Base-by-base conservation (phyloP, 768 basidiomycete species). In the Cyclocybe cylindracea region DNA sequence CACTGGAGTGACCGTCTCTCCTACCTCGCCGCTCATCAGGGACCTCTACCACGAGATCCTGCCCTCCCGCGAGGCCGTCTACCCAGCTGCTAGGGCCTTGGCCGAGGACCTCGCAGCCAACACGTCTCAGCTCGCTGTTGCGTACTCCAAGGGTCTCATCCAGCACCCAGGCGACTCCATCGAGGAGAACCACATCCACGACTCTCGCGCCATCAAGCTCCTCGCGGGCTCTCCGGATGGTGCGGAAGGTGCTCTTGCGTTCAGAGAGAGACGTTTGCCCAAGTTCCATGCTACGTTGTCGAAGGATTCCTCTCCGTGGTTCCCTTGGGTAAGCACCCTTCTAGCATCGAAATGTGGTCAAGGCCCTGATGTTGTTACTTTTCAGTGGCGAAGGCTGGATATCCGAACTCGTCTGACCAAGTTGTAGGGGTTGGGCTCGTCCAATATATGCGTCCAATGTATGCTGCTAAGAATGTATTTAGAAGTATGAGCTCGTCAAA, bases 101-200 rank as follows among this genome's bases (percentile, higher is more conserved):
- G 81, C 80, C 3, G 66, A 75, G 29, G 81, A 83, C 43, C 72
- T 85, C 3, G 77, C 77, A 1, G 68, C 61, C 10, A 78, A 76
- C 50, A 80, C 79, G 3, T 80, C 81, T 10, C 78, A 78, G 59
- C 64, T 76, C 14, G 70, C 78, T 3, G 57, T 81, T 9, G 78
- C 82, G 1, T 77, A 75, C 55, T 69, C 78, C 8, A 84, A 83
- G 62, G 77, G 72, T 3, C 63, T 84, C 16, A 58, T 85, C 5
- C 78, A 79, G 56, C 74, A 78, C 52, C 76, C 80, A 1, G 79
- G 75, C 7, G 67, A 75, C 47, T 76, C 70, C 7, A 66, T 74
- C 37, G 82, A 85, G 60, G 79, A 80, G 58, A 80, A 79, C 48
- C 80, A 84, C 49, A 55, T 83, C 3, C 58, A 77, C 13, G 82